phyloP scores from a whole-genome alignment of 805 yeast genomes.

The Saturnispora besseyi region DNA sequence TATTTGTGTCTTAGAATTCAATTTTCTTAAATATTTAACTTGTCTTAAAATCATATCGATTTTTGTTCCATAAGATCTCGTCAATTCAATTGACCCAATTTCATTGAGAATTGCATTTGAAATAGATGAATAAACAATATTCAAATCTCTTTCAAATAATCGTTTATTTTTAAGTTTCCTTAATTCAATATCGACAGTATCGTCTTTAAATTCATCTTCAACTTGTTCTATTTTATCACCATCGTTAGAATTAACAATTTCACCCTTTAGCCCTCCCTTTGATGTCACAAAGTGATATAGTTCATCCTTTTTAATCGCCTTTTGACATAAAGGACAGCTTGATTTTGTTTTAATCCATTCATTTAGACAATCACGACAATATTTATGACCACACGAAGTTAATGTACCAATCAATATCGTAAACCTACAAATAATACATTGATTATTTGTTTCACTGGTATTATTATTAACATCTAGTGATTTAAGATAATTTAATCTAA shows the following conservation, averaged over 20 bases:
- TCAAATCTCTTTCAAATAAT: constrained; percentile 26
- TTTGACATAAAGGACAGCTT: constrained; percentile 79
- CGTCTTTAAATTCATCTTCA: constrained; percentile 10
- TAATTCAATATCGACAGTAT: constrained; percentile 14
- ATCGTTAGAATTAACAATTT: constrained; percentile 25
- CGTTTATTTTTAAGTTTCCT: constrained; percentile 18
- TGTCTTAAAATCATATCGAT: constrained; percentile 76
- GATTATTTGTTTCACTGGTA: constrained; percentile 19
- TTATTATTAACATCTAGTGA: constrained; percentile 24
- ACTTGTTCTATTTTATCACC: neutral
- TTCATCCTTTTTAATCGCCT: constrained; percentile 37
- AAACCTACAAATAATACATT: constrained; percentile 74
- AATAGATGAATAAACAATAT: constrained; percentile 38
- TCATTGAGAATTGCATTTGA: constrained; percentile 34
- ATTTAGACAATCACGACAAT: constrained; percentile 70
- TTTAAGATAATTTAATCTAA: constrained; percentile 41
- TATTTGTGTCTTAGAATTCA: constrained; percentile 62
- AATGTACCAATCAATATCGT: constrained; percentile 66
- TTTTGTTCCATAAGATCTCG: constrained; percentile 68
- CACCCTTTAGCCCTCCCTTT: constrained; percentile 42
- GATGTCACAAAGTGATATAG: constrained; percentile 63
- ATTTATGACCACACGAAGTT: constrained; percentile 87
- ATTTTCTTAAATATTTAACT: constrained; percentile 49
- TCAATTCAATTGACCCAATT: constrained; percentile 36
- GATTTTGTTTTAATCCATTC: constrained; percentile 53